Base-by-base conservation (phyloP, 2,329 filamentous ascomycete genomes). In the Neocatenulostroma microsporum region DNA sequence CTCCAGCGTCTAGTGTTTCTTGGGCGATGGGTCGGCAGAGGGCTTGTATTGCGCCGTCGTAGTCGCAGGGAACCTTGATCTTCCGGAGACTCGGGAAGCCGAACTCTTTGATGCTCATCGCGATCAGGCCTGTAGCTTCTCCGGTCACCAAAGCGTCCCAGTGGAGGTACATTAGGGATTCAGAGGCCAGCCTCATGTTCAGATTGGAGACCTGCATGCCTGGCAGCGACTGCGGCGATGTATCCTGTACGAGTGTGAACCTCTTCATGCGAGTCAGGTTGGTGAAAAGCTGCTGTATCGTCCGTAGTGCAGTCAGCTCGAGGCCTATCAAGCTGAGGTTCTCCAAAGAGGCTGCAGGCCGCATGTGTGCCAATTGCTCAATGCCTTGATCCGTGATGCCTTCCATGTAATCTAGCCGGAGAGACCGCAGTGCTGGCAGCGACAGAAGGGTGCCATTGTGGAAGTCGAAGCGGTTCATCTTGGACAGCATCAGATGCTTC, bases 41-140 rank as follows among this genome's bases (percentile, higher is more conserved):
- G 1, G 67, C 62, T 59, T 88, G 83, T 44, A 87, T 76, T 6
- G 74, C 48, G 18, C 82, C 83, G 4, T 83, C 73, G 1, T 80
- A 73, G 46, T 88, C 83, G 39, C 76, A 76, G 1, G 81, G 83
- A 0, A 76, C 68, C 36, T 82, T 74, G 13, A 87, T 61, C 2
- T 55, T 63, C 8, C 63, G 65, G 8, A 88, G 67, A 0, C 62
- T 56, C 0, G 83, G 82, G 50, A 88, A 84, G 0, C 76, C 76
- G 4, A 64, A 63, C 1, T 72, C 69, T 4, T 60, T 59, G 45
- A 87, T 82, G 49, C 76, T 77, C 40, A 68, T 67, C 1, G 80
- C 76, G 6, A 87, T 67, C 30, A 82, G 74, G 4, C 70, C 66
- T 34, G 82, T 79, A 1, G 80, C 76, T 5, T 63, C 56, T 10